These are phyloP conservation scores for Arthrinium puccinioides DNA, from an alignment of 2,329 filamentous ascomycete species.

Conservation along the genomic window DNA sequence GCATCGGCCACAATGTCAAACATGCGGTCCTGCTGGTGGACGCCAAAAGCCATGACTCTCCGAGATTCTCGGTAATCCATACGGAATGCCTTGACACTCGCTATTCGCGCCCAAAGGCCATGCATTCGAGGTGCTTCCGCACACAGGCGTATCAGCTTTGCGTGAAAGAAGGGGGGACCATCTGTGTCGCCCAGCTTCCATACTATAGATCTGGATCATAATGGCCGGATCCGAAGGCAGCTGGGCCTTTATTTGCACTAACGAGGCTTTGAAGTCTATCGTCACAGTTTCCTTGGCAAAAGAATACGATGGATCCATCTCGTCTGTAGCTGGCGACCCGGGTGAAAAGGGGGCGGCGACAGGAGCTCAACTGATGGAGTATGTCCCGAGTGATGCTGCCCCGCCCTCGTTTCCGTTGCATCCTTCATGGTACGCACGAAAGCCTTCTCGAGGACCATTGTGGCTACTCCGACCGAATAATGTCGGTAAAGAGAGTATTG, in stretches of 20 bases:
- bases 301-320: constrained; percentile 21
- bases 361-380: constrained; percentile 23
- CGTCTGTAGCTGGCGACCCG: constrained; percentile 19
- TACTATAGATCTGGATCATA: constrained; percentile 79
- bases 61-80: constrained; percentile 74
- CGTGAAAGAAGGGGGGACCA: constrained; percentile 78
- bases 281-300: constrained; percentile 60
- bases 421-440: constrained; percentile 50
- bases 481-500: constrained; percentile 93
- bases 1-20: constrained; percentile 82
- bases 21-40: constrained; percentile 64
- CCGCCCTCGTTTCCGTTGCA: constrained; percentile 22
- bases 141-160: constrained; percentile 76
- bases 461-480: constrained; percentile 79
- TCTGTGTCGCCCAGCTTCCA: constrained; percentile 78
- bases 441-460: constrained; percentile 65
- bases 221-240: constrained; percentile 86
- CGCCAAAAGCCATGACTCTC: constrained; percentile 54
- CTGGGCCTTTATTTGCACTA: constrained; percentile 81
- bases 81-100: constrained; percentile 75
- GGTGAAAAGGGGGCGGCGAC: constrained; percentile 29
- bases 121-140: constrained; percentile 79
- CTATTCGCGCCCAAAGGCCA: constrained; percentile 75
- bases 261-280: constrained; percentile 71
- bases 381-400: constrained; percentile 14